These are phyloP conservation scores for Penicillium waksmanii DNA, from an alignment of 495 filamentous ascomycete species.

Conservation along the genomic window DNA sequence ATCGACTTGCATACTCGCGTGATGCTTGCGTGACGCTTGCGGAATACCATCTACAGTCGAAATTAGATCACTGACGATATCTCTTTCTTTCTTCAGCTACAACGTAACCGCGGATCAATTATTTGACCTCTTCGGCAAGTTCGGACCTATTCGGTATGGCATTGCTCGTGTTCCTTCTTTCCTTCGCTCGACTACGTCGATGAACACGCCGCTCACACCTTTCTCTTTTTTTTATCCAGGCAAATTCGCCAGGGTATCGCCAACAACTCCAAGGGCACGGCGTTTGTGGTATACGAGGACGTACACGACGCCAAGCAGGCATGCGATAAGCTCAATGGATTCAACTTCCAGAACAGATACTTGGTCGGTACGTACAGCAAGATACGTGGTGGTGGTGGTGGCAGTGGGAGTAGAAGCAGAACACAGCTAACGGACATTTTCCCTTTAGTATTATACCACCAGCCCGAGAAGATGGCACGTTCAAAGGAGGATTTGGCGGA, in stretches of 20 bases:
- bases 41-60: background rate
- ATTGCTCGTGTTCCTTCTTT: background rate
- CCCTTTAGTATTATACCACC: constrained; percentile 86
- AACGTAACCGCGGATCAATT: constrained; percentile 93
- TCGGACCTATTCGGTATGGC: constrained; percentile 86
- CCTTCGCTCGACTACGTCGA: background rate
- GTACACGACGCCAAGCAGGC: constrained; percentile 98
- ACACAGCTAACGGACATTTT: background rate
- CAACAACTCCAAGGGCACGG: constrained; percentile 95
- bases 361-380: constrained; percentile 79
- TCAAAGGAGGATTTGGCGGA: constrained; percentile 93
- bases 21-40: background rate
- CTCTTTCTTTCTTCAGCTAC: constrained; percentile 61
- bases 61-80: background rate
- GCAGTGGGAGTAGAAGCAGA: background rate
- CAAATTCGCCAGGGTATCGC: constrained; percentile 99
- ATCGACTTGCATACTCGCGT: constrained; percentile 8
- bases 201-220: constrained; percentile 24
- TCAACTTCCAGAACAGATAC: constrained; percentile 99
- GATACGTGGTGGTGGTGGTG: background rate
- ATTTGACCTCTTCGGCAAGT: constrained; percentile 94
- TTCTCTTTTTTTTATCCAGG: constrained; percentile 50
- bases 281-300: constrained; percentile 99
- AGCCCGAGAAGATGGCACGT: constrained; percentile 94
- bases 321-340: constrained; percentile 99